These are phyloP conservation scores for Blastomyces emzantsi DNA, from an alignment of 2,329 filamentous ascomycete species.

Conservation along the genomic window DNA sequence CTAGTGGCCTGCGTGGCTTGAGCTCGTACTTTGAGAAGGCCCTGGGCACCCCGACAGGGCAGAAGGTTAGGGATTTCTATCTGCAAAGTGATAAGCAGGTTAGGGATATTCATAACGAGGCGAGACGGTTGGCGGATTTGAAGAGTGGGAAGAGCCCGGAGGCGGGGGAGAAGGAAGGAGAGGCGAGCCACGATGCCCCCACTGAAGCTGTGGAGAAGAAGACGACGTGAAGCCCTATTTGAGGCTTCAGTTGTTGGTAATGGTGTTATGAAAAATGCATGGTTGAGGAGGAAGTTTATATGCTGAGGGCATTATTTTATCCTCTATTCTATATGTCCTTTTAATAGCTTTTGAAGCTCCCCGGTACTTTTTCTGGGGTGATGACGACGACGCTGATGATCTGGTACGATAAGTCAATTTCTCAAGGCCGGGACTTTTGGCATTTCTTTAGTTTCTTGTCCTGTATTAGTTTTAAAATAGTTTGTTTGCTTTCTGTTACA, in stretches of 20 bases:
- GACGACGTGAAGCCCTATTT: slow-evolving; percentile 8
- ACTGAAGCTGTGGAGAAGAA: slow-evolving; percentile 10
- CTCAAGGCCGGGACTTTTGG: neutral
- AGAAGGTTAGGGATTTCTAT: slow-evolving; percentile 85
- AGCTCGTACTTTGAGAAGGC: slow-evolving; percentile 94
- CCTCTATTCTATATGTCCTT: slow-evolving; percentile 3
- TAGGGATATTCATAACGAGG: slow-evolving; percentile 87
- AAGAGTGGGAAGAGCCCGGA: slow-evolving; percentile 51
- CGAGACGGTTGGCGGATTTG: slow-evolving; percentile 74
- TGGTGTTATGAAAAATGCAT: slow-evolving; percentile 7
- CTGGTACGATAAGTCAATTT: neutral
- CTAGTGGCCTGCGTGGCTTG: slow-evolving; percentile 57
- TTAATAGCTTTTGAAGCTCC: neutral
- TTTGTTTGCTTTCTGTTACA: neutral
- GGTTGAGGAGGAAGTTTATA: neutral
- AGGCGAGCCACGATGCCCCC: slow-evolving; percentile 22
- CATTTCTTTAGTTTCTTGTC: neutral
- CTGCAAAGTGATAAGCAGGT: slow-evolving; percentile 77
- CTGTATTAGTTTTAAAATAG: neutral
- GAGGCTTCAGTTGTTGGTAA: slow-evolving; percentile 17
- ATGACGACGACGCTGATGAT: neutral
- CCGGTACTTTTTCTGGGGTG: neutral
- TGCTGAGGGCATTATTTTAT: neutral
- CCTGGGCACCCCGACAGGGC: slow-evolving; percentile 72
- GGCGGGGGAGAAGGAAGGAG: slow-evolving; percentile 34